Evolutionary conservation across 441 rosid species (phyloP), one percentile per base, ranked within the genome.

Genomic region (Corymbia citriodora): DNA sequence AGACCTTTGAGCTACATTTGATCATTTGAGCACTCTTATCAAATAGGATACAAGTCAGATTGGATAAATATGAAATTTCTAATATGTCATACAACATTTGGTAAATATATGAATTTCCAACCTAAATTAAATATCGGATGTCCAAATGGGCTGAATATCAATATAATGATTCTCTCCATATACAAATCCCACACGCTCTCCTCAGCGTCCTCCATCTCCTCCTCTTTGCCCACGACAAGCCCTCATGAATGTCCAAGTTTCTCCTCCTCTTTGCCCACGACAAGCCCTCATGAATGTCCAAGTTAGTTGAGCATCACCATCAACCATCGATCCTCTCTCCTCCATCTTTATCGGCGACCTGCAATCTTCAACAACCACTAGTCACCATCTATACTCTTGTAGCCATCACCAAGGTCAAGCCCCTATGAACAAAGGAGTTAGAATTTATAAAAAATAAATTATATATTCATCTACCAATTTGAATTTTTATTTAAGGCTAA

Each of bases 51-150:
- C 23, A 57, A 9, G 0, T 4, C 25, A 57, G 1, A 57, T 57
- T 57, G 3, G 13, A 57, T 57, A 57, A 2, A 57, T 10, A 23
- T 57, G 63, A 16, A 12, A 57, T 57, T 23, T 23, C 7, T 57
- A 57, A 23, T 23, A 23, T 57, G 3, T 57, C 25, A 57, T 57
- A 21, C 7, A 10, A 57, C 25, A 13, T 23, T 57, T 1, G 4
- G 25, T 9, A 57, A 57, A 57, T 2, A 23, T 57, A 23, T 1
- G 25, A 1, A 1, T 57, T 9, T 63, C 4, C 29, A 63, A 61
- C 3, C 6, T 63, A 6, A 0, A 61, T 61, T 27, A 8, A 61
- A 27, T 27, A 61, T 13, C 2, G 12, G 27, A 7, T 0, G 0
- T 13, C 12, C 0, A 27, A 1, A 27, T 61, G 8, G 29, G 6